Evolutionary conservation across 768 basidiomycete genomes (phyloP).

Genomic region (Mycena polygramma): DNA sequence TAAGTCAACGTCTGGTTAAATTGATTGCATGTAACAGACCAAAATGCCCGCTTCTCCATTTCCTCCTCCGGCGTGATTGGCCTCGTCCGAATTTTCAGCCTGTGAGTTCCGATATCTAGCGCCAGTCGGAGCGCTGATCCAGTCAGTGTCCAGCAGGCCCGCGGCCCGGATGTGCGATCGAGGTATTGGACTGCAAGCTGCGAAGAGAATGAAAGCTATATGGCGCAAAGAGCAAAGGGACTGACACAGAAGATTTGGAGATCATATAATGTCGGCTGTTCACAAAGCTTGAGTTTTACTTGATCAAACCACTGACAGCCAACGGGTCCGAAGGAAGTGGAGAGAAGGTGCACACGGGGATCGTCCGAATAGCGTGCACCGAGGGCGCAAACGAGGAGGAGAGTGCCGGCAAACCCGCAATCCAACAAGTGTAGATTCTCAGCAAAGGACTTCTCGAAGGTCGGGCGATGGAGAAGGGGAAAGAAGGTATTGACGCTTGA

Average conservation of each 20-base stretch:
- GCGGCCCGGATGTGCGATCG: conserved; percentile 20
- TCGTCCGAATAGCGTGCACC: conserved; percentile 62
- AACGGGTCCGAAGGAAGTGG: conserved; percentile 20
- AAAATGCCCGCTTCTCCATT: conserved; percentile 62
- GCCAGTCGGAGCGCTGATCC: conserved; percentile 12
- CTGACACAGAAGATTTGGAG: conserved; percentile 55
- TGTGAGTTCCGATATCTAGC: conserved; percentile 28
- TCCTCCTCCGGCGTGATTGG: conserved; percentile 48
- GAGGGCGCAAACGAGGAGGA: conserved; percentile 64
- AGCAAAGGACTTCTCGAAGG: conserved; percentile 54
- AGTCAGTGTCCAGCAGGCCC: conserved; percentile 19
- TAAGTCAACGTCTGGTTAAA: not conserved
- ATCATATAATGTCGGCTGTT: conserved; percentile 40
- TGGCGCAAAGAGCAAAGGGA: conserved; percentile 34
- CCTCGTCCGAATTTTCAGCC: not conserved
- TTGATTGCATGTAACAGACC: conserved; percentile 17
- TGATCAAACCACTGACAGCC: conserved; percentile 62
- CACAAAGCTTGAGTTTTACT: conserved; percentile 43
- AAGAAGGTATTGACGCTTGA: conserved; percentile 51
- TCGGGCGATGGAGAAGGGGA: conserved; percentile 58
- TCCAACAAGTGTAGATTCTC: conserved; percentile 54
- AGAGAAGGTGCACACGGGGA: conserved; percentile 48
- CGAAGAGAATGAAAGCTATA: not conserved
- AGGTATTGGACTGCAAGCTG: conserved; percentile 28
- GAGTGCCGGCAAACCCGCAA: conserved; percentile 52